Conservation (phyloP, 371 early-diverging fungal species). For the Encephalitozoon cuniculi region DNA sequence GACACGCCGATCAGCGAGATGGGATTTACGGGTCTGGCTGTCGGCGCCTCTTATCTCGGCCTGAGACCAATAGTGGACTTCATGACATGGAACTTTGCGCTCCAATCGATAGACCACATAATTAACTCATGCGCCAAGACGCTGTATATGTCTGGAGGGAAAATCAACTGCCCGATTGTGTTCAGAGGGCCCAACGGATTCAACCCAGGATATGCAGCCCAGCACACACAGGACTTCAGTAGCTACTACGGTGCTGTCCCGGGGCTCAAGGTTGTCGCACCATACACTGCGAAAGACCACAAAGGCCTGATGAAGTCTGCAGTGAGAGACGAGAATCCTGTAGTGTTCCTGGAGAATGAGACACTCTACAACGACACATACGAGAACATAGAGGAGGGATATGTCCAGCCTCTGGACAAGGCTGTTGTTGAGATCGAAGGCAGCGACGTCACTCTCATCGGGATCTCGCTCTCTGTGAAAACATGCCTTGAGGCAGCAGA, state of each 20-base stretch:
- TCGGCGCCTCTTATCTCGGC: slow-evolving; percentile 85
- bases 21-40: slow-evolving; percentile 94
- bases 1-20: slow-evolving; percentile 98
- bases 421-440: slow-evolving; percentile 62
- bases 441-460: slow-evolving; percentile 79
- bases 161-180: slow-evolving; percentile 79
- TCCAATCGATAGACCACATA: slow-evolving; percentile 99
- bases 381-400: slow-evolving; percentile 58
- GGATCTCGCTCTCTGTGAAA: slow-evolving; percentile 81
- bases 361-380: slow-evolving; percentile 89
- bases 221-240: slow-evolving; percentile 96
- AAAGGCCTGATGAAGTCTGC: slow-evolving; percentile 89
- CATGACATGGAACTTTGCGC: slow-evolving; percentile 99
- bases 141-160: slow-evolving; percentile 90
- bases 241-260: slow-evolving; percentile 93
- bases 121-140: slow-evolving; percentile 97
- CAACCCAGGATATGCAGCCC: slow-evolving; percentile 92
- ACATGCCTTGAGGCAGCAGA: slow-evolving; percentile 77
- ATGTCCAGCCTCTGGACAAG: slow-evolving; percentile 38
- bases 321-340: slow-evolving; percentile 94
- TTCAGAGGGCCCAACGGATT: slow-evolving; percentile 99
- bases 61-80: slow-evolving; percentile 95
- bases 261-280: slow-evolving; percentile 93
- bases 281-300: slow-evolving; percentile 90
- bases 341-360: slow-evolving; percentile 93